Evolutionary conservation across 192 early-diverging fungal genomes (phyloP).

Genomic region (Spinellus fusiger): DNA sequence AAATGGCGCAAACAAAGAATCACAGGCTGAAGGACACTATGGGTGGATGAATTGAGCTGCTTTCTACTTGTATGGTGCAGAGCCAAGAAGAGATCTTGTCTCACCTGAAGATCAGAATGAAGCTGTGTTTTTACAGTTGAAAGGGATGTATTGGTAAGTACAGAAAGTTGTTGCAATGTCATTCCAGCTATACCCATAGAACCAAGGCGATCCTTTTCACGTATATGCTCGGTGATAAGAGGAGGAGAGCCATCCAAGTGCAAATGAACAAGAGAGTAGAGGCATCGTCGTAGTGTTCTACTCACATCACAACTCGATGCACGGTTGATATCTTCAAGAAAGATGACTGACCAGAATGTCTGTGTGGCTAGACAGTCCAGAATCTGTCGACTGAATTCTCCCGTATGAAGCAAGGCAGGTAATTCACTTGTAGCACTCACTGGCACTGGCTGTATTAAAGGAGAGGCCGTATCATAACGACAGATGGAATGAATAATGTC

Average conservation of each 20-base stretch:
- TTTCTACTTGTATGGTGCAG: constrained; percentile 7
- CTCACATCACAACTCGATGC: constrained; percentile 36
- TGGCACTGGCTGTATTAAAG: not conserved
- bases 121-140: not conserved
- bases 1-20: constrained; percentile 40
- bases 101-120: not conserved
- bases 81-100: not conserved
- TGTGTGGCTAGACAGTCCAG: constrained; percentile 33
- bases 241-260: not conserved
- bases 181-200: not conserved
- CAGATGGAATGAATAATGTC: constrained; percentile 15
- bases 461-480: constrained; percentile 13
- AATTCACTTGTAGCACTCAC: not conserved
- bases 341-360: constrained; percentile 42
- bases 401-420: not conserved
- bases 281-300: constrained; percentile 32
- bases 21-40: constrained; percentile 13
- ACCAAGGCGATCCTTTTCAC: constrained; percentile 35
- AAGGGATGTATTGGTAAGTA: constrained; percentile 12
- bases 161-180: constrained; percentile 3
- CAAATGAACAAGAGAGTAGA: constrained; percentile 29
- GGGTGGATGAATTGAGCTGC: not conserved
- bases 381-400: constrained; percentile 34
- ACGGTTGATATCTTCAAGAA: constrained; percentile 40
- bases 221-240: constrained; percentile 35